Base-by-base conservation (phyloP, 2,329 filamentous ascomycete genomes). In the Myriosclerotinia duriaeana region DNA sequence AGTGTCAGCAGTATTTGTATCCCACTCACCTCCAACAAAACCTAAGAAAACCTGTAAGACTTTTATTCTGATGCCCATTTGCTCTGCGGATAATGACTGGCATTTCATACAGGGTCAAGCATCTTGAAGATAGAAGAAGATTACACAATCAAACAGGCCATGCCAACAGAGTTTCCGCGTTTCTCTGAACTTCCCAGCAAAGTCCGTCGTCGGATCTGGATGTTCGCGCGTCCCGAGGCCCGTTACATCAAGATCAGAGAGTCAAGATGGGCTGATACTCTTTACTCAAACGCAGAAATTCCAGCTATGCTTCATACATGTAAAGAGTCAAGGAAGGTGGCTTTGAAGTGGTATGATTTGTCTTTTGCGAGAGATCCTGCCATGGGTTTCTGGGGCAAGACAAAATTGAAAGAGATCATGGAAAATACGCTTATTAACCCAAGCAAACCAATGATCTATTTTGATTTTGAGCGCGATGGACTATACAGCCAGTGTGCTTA, bases 391-490 rank as follows among this genome's bases (percentile, higher is more conserved):
- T 42, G 17, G 52, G 52, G 55, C 20, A 53, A 15, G 20, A 20
- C 14, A 3, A 55, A 6, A 5, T 22, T 46, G 5, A 48, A 17
- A 9, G 2, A 34, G n/a, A 22, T 36, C 2, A 55, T 50, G 56
- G 20, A 64, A 17, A 15, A 34, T 12, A 40, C n/a, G 20, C 40
- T 60, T 5, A 54, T 22, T 9, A 2, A 42, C n/a, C n/a, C 38
- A 38, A 15, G 53, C 30, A n/a, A 55, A 36, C 20, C 17, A 3
- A 53, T 9, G 2, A 64, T 64, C 4, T 64, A 48, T 30, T 64
- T 55, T 38, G 52, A 55, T 36, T 56, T 52, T 52, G 52, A 55
- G 8, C 50, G 40, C 22, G 61, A 64, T 55, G 61, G 61, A 3
- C 4, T 55, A 9, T 64, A 55, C 20, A 55, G 52, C 4, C 38